These are phyloP conservation scores for Apium graveolens DNA, from an alignment of 129 eudicot genomes.

Conservation along the genomic window DNA sequence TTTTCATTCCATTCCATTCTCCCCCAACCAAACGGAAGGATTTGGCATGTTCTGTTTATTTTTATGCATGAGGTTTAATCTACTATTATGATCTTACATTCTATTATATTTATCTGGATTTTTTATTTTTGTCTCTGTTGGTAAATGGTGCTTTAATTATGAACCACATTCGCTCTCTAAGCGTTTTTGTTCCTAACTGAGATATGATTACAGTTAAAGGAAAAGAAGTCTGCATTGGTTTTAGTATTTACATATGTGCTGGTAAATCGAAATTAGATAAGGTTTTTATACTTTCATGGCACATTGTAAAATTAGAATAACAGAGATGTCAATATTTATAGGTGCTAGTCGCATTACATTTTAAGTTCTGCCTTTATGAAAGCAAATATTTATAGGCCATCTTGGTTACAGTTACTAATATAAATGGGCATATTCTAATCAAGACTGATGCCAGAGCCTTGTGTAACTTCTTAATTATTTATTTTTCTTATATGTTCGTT, in stretches of 20 bases:
- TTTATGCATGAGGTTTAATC: background rate
- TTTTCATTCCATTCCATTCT: too few species aligned
- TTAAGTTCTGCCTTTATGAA: background rate
- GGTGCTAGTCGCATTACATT: background rate
- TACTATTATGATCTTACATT: background rate
- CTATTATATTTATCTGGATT: background rate
- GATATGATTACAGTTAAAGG: background rate
- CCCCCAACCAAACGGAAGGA: background rate
- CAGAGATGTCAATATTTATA: background rate
- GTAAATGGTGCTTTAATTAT: background rate
- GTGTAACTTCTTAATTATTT: background rate
- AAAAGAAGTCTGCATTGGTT: background rate
- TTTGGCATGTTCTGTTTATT: background rate
- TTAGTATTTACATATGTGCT: background rate
- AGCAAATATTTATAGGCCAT: background rate
- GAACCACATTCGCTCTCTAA: background rate
- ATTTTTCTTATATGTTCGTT: background rate
- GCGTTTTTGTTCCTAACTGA: background rate
- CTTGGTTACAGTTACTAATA: background rate
- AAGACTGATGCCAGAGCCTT: background rate
- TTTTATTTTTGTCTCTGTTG: background rate
- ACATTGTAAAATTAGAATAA: background rate
- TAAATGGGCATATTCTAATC: background rate
- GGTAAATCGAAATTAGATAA: background rate
- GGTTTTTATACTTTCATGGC: background rate